Conservation (phyloP, 2,329 filamentous ascomycete genomes). For the Colletotrichum phormii region DNA sequence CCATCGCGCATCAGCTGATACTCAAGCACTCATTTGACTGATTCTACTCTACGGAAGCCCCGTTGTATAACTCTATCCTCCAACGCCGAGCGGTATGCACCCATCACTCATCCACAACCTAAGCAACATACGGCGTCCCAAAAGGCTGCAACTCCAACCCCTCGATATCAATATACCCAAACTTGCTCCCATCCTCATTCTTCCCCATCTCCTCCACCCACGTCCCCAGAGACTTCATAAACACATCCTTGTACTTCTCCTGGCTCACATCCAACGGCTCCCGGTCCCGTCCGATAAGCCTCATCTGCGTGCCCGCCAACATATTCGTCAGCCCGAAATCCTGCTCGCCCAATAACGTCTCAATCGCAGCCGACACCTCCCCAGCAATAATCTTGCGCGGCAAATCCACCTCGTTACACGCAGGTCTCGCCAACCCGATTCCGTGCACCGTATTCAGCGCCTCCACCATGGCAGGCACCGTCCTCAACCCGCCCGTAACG, state of each 20-base stretch:
- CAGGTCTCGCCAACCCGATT: constrained; percentile 63
- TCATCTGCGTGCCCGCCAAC: constrained; percentile 47
- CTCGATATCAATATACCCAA: constrained; percentile 46
- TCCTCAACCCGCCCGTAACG: constrained; percentile 69
- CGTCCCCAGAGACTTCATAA: constrained; percentile 44
- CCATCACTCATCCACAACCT: not conserved
- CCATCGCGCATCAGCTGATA: not conserved
- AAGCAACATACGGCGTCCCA: constrained; percentile 37
- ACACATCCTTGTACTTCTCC: constrained; percentile 45
- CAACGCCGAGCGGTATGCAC: not conserved
- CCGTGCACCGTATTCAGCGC: constrained; percentile 69
- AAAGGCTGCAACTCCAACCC: constrained; percentile 47
- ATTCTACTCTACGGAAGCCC: not conserved
- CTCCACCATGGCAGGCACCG: constrained; percentile 66
- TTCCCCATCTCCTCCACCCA: constrained; percentile 46
- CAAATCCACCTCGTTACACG: constrained; percentile 46
- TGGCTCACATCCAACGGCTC: constrained; percentile 46
- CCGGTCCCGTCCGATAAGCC: constrained; percentile 46
- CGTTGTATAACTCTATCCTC: not conserved
- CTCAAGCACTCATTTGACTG: not conserved
- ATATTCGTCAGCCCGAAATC: constrained; percentile 56
- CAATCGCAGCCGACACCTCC: constrained; percentile 59
- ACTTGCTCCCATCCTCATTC: constrained; percentile 46
- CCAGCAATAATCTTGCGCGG: constrained; percentile 46
- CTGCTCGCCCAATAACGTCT: constrained; percentile 58